Percentiles rank a stretch among this genome's conserved stretches.
These are phyloP conservation scores for Cordyceps sp. DNA, from an alignment of 2,329 filamentous ascomycete species.

Conservation along the genomic window DNA sequence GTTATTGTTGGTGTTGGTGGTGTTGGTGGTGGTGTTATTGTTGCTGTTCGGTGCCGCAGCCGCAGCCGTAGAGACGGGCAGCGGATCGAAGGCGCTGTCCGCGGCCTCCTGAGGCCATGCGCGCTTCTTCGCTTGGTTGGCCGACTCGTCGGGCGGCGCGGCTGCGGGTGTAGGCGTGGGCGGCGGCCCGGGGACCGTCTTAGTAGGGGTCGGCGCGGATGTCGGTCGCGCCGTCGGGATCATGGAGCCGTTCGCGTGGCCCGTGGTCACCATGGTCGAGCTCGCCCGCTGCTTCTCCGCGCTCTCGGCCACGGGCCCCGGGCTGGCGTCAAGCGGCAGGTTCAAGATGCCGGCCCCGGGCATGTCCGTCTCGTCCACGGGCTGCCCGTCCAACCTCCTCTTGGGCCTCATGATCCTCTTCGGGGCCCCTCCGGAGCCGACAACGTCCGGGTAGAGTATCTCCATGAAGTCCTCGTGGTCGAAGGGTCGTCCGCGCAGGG, in stretches of 20 bases:
- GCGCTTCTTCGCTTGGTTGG: slow-evolving; percentile 26
- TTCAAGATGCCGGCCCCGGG: slow-evolving; percentile 30
- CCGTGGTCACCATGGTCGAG: no score
- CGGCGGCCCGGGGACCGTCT: slow-evolving; percentile 17
- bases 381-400: slow-evolving; percentile 28
- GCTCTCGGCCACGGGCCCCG: slow-evolving; percentile 9
- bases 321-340: slow-evolving; percentile 19
- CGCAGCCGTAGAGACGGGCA: no score
- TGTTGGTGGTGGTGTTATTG: no score
- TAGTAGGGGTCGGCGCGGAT: slow-evolving; percentile 19
- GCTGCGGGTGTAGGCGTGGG: slow-evolving; percentile 20
- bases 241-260: no score
- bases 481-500: slow-evolving; percentile 38
- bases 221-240: slow-evolving; percentile 12
- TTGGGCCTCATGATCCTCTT: slow-evolving; percentile 41
- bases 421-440: slow-evolving; percentile 41
- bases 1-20: no score
- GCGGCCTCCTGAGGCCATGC: slow-evolving; percentile 10
- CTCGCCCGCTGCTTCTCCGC: slow-evolving; percentile 10
- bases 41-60: no score
- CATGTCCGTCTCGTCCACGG: slow-evolving; percentile 28
- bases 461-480: slow-evolving; percentile 46
- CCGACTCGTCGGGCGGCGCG: slow-evolving; percentile 37
- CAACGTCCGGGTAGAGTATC: slow-evolving; percentile 41
- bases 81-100: slow-evolving; percentile 6